Percentiles rank a stretch among this genome's conserved stretches.
phyloP scores from a whole-genome alignment of 2,329 filamentous ascomycete genomes.

The Didymella pomorum region DNA sequence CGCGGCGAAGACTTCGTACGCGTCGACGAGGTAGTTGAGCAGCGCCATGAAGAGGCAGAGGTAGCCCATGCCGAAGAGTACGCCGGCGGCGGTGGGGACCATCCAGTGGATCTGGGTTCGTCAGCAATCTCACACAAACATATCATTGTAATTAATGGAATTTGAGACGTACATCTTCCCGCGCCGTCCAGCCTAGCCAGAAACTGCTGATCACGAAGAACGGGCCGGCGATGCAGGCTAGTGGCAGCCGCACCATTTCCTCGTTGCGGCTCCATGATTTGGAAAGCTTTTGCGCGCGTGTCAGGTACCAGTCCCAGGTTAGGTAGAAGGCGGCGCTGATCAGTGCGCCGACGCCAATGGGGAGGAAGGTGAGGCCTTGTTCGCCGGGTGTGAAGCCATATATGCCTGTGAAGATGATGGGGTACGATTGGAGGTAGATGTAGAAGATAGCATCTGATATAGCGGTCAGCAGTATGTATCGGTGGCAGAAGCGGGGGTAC shows the following conservation, averaged over 20 bases:
- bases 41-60: constrained; percentile 61
- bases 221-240: constrained; percentile 75
- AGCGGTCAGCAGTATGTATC: background rate
- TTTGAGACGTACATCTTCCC: constrained; percentile 28
- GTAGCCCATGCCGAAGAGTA: constrained; percentile 57
- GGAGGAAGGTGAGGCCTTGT: constrained; percentile 72
- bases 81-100: constrained; percentile 52
- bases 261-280: constrained; percentile 68
- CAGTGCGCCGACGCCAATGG: constrained; percentile 70
- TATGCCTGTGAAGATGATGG: constrained; percentile 67
- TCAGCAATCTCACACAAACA: constrained; percentile 22
- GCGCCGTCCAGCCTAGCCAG: constrained; percentile 56
- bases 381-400: constrained; percentile 71
- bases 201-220: constrained; percentile 57
- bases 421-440: constrained; percentile 81
- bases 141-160: no score
- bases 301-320: constrained; percentile 68
- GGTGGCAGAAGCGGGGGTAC: constrained; percentile 2
- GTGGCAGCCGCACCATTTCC: constrained; percentile 73
- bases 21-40: constrained; percentile 69
- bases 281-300: constrained; percentile 56
- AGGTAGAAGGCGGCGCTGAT: constrained; percentile 69
- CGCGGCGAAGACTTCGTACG: constrained; percentile 78
- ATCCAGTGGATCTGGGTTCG: constrained; percentile 49
- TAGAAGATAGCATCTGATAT: constrained; percentile 63